Percentiles rank a stretch among this genome's conserved stretches.
These are phyloP conservation scores for Yarrowia sp. DNA, from an alignment of 805 yeast species.

Conservation along the genomic window DNA sequence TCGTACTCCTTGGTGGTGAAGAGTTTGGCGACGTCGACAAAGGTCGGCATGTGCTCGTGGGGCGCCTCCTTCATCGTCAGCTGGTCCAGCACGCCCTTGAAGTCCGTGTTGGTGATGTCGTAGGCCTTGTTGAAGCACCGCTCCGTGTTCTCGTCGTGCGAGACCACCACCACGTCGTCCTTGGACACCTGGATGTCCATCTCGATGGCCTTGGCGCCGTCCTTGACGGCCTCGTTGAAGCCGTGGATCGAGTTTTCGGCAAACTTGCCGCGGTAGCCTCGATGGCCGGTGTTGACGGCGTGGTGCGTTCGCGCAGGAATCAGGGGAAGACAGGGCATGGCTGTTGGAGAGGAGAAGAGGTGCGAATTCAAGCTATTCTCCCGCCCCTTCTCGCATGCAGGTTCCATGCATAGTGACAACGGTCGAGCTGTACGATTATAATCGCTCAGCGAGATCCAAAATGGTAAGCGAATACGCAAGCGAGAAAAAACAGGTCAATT, in stretches of 20 bases:
- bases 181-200: slow-evolving; percentile 55
- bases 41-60: slow-evolving; percentile 44
- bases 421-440: background rate
- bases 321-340: slow-evolving; percentile 3
- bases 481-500: too few relatives aligned
- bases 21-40: slow-evolving; percentile 45
- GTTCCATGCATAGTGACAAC: background rate
- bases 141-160: slow-evolving; percentile 53
- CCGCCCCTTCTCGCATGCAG: slow-evolving; percentile 1
- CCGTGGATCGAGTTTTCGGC: slow-evolving; percentile 51
- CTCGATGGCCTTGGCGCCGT: slow-evolving; percentile 49
- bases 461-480: too few relatives aligned
- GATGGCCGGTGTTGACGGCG: slow-evolving; percentile 35
- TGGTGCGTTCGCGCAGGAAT: background rate
- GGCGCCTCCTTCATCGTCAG: slow-evolving; percentile 41
- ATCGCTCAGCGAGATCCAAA: too few relatives aligned
- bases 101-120: slow-evolving; percentile 43
- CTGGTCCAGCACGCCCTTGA: slow-evolving; percentile 41
- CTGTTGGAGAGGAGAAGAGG: background rate
- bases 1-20: slow-evolving; percentile 36
- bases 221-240: slow-evolving; percentile 48
- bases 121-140: slow-evolving; percentile 47
- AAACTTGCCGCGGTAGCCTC: slow-evolving; percentile 42
- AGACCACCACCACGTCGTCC: slow-evolving; percentile 54
- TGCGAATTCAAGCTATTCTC: too few relatives aligned